These are phyloP conservation scores for Aspergillus uvarum DNA, from an alignment of 2,329 filamentous ascomycete species.

Conservation along the genomic window DNA sequence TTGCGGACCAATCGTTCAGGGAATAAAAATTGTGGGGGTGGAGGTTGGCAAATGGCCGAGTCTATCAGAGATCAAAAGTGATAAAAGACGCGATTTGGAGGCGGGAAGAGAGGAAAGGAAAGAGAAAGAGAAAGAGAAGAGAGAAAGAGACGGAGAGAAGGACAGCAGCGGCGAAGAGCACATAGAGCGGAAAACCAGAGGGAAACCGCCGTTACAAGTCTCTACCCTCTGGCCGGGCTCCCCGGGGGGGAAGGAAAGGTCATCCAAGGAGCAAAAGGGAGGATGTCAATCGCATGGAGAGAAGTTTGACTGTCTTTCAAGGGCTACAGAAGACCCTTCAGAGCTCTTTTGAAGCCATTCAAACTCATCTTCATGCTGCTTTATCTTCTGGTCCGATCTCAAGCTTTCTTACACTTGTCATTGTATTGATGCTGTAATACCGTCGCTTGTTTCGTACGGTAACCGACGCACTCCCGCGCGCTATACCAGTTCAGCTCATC, in stretches of 20 bases:
- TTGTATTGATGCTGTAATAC: conserved; percentile 19
- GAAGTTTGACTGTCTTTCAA: not conserved
- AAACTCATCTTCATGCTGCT: conserved; percentile 13
- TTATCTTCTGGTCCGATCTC: conserved; percentile 11
- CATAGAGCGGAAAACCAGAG: conserved; percentile 12
- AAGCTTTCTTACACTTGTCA: conserved; percentile 18
- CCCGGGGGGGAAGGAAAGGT: conserved; percentile 8
- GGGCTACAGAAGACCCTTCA: conserved; percentile 1
- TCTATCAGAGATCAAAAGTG: not conserved
- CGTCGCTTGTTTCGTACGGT: conserved; percentile 7
- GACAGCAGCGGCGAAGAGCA: conserved; percentile 4
- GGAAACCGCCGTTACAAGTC: conserved; percentile 24
- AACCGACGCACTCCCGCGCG: conserved; percentile 6
- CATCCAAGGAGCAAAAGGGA: conserved; percentile 4
- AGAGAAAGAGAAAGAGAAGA: conserved; percentile 11
- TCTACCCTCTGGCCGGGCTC: conserved; percentile 15
- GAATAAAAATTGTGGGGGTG: not conserved
- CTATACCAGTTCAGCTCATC: conserved; percentile 7
- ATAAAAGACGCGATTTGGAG: not conserved
- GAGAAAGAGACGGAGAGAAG: conserved; percentile 3
- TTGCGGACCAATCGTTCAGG: not conserved
- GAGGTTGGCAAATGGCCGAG: not conserved
- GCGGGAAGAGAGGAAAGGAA: conserved; percentile 3
- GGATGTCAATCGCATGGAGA: conserved; percentile 9
- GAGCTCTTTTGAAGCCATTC: conserved; percentile 21